Evolutionary conservation across 2,329 filamentous ascomycete species (phyloP), one percentile per base, ranked within the genome.

Genomic region (Talaromyces sp.): DNA sequence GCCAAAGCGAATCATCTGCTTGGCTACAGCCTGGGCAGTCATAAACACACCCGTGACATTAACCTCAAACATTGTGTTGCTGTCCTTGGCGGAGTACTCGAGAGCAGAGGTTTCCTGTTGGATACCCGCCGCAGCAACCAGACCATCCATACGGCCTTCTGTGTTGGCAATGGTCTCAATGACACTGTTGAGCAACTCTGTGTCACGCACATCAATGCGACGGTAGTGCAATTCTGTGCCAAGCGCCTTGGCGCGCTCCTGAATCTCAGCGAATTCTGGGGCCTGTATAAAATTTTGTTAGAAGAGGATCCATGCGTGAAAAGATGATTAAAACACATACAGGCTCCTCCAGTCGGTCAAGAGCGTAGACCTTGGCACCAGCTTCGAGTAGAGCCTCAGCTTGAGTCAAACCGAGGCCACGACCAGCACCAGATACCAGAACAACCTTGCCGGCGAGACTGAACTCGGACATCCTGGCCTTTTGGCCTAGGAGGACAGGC

Each of bases 81-180:
- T 78, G 61, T 86, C 83, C 65, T 84, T 80, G 47, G 80, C 76
- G 1, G 78, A 78, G 69, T 96, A 95, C 44, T 96, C 90, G 49
- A 96, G 78, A 1, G 92, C 91, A 0, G 89, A 75, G 0, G 86
- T 91, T 75, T 95, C 90, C 72, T 95, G 88, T 74, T 96, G 90
- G 36, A 85, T 77, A 1, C 86, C 87, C 0, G 87, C 87, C 0
- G 86, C 86, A 0, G 86, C 86, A 43, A 96, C 84, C 50, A 96
- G 75, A 0, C 91, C 91, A 67, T 96, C 90, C 56, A 96, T 74
- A 14, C 88, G 83, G 5, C 87, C 87, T 58, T 91, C 83, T 54
- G 82, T 75, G 46, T 85, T 78, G 14, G 85, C 89, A 59, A 96
- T 94, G 10, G 76, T 78, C 58, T 82, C 78, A 43, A 95, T 79